These are phyloP conservation scores for Beauveria caledonica DNA, from an alignment of 2,329 filamentous ascomycete species.

Conservation along the genomic window DNA sequence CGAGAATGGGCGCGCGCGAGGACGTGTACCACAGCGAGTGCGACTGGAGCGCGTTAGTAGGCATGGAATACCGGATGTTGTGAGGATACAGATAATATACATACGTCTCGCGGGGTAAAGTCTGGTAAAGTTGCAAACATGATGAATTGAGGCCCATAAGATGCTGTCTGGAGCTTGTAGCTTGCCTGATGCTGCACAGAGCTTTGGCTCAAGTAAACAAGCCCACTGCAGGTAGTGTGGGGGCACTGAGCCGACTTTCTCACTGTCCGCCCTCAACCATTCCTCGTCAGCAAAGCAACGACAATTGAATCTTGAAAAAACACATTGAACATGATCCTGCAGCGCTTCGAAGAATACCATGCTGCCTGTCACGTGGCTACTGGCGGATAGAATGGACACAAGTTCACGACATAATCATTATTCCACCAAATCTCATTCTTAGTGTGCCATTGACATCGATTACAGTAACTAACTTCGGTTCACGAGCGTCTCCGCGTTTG, in stretches of 20 bases:
- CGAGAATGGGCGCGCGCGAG: slow-evolving; percentile 41
- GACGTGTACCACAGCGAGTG: slow-evolving; percentile 68
- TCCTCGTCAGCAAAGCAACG: too few relatives aligned
- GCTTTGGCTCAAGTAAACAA: not conserved
- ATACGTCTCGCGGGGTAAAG: slow-evolving; percentile 58
- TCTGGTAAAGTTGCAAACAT: slow-evolving; percentile 5
- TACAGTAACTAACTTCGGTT: not conserved
- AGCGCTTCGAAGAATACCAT: too few relatives aligned
- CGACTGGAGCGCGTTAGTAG: slow-evolving; percentile 38
- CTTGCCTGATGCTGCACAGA: not conserved
- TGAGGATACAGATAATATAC: slow-evolving; percentile 17
- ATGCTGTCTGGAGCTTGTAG: not conserved
- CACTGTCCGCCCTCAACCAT: too few relatives aligned
- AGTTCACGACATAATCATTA: too few relatives aligned
- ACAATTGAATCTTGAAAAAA: too few relatives aligned
- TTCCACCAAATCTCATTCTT: too few relatives aligned
- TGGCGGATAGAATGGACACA: too few relatives aligned
- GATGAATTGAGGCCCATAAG: not conserved
- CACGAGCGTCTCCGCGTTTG: not conserved
- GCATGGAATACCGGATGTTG: too few relatives aligned
- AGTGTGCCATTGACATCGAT: too few relatives aligned
- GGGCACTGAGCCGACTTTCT: not conserved
- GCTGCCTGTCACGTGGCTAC: too few relatives aligned
- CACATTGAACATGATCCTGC: too few relatives aligned
- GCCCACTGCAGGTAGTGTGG: not conserved